A percentile compares a stretch with the other conserved stretches of the same genome.
Evolutionary conservation across 140 eudicot species (phyloP).

Genomic region (Cichorium intybus): DNA sequence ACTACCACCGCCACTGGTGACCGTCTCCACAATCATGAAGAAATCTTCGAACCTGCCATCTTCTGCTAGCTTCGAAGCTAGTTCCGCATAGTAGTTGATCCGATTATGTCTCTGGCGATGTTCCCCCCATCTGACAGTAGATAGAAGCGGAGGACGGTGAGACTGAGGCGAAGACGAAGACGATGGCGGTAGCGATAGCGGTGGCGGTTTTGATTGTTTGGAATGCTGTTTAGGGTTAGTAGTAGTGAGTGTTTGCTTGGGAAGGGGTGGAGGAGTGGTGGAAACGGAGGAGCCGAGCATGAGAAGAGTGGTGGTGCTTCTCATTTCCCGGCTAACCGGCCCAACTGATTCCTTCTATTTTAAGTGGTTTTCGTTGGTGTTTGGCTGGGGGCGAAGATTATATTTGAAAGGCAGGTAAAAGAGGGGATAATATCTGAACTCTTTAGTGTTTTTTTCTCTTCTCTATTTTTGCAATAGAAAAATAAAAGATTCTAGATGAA

Average conservation of each 20-base stretch:
- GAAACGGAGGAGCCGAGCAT: conserved; percentile 40
- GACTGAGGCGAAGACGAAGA: conserved; percentile 16
- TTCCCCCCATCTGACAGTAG: conserved; percentile 41
- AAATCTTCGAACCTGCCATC: conserved; percentile 69
- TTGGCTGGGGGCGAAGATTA: conserved; percentile 26
- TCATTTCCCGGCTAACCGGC: conserved; percentile 44
- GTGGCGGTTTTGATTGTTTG: conserved; percentile 24
- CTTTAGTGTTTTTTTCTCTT: background rate
- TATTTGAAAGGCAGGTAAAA: conserved; percentile 39
- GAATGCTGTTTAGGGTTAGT: conserved; percentile 29
- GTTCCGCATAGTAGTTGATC: conserved; percentile 53
- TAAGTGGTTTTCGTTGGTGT: conserved; percentile 2
- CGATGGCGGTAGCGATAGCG: conserved; percentile 18
- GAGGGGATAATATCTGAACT: conserved; percentile 6
- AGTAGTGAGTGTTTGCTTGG: conserved; percentile 25
- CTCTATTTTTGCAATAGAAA: background rate
- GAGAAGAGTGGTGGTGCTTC: conserved; percentile 33
- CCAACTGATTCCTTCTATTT: background rate
- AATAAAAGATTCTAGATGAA: no score
- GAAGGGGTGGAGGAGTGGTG: conserved; percentile 32
- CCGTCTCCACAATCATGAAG: conserved; percentile 59
- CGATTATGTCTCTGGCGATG: conserved; percentile 23
- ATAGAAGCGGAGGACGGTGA: conserved; percentile 42
- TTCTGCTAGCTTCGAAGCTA: conserved; percentile 75
- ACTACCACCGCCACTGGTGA: conserved; percentile 22